Evolutionary conservation across 805 yeast genomes (phyloP), one percentile per base, ranked within the genome.

Genomic region (Danielia reshetovae): DNA sequence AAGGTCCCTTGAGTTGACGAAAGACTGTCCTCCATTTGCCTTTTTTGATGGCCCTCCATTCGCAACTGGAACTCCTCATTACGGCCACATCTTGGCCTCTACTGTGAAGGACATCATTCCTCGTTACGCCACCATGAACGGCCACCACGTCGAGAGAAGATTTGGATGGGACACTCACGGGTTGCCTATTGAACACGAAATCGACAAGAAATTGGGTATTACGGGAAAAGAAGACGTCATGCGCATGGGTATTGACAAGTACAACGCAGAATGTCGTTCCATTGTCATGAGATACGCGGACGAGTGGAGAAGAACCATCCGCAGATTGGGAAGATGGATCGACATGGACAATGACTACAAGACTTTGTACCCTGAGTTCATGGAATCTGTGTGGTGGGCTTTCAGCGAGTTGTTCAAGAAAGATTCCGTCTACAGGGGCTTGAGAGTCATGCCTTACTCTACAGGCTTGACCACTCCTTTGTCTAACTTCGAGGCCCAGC

Each of bases 111-210:
- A 93, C 68, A 86, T 93, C 48, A 90, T 93, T 36, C 98, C 98
- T 37, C 78, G 99, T 58, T 93, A 87, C 57, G 97, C 97, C 40
- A 85, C 95, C 45, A 90, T 93, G 98, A 90, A 85, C 51, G 98
- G 98, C 14, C 82, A 78, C 62, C 86, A 83, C 52, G 98, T 93
- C 27, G 96, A 86, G 65, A 85, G 99, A 68, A 78, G 97, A 54
- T 93, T 93, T 48, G 99, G 99, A 43, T 93, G 99, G 99, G 99
- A 93, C 66, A 93, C 99, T 37, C 99, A 93, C 62, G 99, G 99
- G 38, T 78, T 93, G 46, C 99, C 99, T 32, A 87, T 93, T 39
- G 99, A 93, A 70, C 96, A 93, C 62, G 96, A 90, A 64, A 93
- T 93, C 53, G 99, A 93, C 85, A 93, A 94, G 83, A 84, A 85